phyloP scores from a whole-genome alignment of 129 eudicot species.

The Smallanthus sonchifolius region DNA sequence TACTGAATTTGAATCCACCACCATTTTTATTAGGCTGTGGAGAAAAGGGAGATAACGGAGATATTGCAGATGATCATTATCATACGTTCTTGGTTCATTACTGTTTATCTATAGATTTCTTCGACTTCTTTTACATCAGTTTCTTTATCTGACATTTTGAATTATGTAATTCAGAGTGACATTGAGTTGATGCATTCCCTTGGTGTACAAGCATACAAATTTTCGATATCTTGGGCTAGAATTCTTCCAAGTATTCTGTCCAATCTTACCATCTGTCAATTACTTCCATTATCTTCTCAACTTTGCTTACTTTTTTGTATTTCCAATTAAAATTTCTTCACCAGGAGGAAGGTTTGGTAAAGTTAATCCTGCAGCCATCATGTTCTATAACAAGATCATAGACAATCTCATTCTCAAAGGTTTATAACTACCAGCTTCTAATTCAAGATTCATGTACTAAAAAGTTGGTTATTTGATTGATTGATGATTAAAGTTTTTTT shows the following conservation, averaged over 20 bases:
- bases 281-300: neutral
- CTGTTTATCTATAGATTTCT: neutral
- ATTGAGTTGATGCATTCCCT: slow-evolving; percentile 60
- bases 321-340: neutral
- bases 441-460: too few species aligned
- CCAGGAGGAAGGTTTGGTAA: slow-evolving; percentile 59
- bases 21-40: slow-evolving; percentile 30
- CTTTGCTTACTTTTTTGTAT: neutral
- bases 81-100: slow-evolving; percentile 49
- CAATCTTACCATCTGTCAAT: neutral
- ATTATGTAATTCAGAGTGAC: slow-evolving; percentile 46
- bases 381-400: slow-evolving; percentile 50
- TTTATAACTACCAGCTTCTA: too few species aligned
- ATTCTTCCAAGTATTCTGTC: slow-evolving; percentile 43
- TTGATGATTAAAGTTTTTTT: too few species aligned
- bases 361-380: slow-evolving; percentile 52
- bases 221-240: slow-evolving; percentile 88
- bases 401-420: slow-evolving; percentile 61
- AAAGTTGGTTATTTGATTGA: too few species aligned
- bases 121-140: neutral
- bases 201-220: slow-evolving; percentile 63
- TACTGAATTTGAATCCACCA: slow-evolving; percentile 35
- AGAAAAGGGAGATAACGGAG: slow-evolving; percentile 35
- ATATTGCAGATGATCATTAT: slow-evolving; percentile 75
- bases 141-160: neutral